Evolutionary conservation across 768 basidiomycete genomes (phyloP).

Genomic region (Boletus pseudo-olivaceus): DNA sequence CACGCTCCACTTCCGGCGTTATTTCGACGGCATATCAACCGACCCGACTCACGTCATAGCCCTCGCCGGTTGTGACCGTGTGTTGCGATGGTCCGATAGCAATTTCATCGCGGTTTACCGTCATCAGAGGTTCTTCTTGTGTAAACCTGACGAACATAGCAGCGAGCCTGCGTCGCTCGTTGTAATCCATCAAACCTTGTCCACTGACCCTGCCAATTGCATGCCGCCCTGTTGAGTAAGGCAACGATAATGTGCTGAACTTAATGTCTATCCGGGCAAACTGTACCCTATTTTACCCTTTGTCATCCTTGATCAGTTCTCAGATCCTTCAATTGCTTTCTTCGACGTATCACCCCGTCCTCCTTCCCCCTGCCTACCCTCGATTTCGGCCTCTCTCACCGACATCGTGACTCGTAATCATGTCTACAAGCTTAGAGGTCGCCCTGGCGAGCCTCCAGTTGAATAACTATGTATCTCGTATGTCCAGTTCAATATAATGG

Average conservation of each 20-base stretch:
- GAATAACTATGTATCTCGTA: conserved; percentile 6
- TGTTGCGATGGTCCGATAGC: neutral
- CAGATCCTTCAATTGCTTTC: no score
- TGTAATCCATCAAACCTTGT: no score
- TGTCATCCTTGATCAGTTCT: neutral
- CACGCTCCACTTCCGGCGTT: neutral
- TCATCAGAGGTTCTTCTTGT: no score
- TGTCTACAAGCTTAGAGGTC: neutral
- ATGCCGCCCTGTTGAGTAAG: no score
- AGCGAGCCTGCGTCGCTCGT: no score
- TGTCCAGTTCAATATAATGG: neutral
- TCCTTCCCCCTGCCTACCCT: no score
- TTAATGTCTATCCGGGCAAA: neutral
- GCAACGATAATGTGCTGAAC: neutral
- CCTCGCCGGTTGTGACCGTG: neutral
- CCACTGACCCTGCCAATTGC: no score
- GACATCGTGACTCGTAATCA: neutral
- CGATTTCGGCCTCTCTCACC: neutral
- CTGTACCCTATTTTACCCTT: neutral
- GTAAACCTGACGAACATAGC: no score
- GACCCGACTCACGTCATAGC: neutral
- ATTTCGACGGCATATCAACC: neutral
- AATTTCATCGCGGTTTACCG: no score
- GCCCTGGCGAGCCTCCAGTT: conserved; percentile 2
- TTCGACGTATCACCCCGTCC: neutral